These are phyloP conservation scores for Handroanthus guayacan DNA, from an alignment of 257 asterid genomes.

Conservation along the genomic window DNA sequence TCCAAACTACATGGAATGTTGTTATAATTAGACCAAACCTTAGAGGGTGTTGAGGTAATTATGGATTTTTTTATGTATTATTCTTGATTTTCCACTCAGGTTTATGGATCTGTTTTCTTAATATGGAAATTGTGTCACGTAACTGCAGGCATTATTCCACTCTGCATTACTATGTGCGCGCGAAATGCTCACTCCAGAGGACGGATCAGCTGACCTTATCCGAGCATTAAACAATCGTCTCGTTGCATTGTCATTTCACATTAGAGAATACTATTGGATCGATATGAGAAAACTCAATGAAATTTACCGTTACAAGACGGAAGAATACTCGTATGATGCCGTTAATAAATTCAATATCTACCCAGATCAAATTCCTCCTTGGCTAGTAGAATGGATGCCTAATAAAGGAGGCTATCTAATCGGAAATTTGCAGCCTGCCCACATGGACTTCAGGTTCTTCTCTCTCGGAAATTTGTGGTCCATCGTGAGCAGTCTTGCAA, in stretches of 20 bases:
- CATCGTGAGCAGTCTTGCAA: conserved; percentile 62
- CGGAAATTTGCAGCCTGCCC: conserved; percentile 83
- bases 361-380: conserved; percentile 80
- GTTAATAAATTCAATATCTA: conserved; percentile 79
- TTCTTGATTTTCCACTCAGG: no score
- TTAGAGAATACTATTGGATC: conserved; percentile 78
- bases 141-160: conserved; percentile 68
- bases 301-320: conserved; percentile 80
- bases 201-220: conserved; percentile 67
- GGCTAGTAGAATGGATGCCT: conserved; percentile 88
- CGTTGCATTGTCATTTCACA: conserved; percentile 74
- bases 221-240: conserved; percentile 79
- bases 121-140: background rate
- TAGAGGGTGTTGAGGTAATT: no score
- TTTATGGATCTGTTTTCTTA: background rate
- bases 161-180: conserved; percentile 78
- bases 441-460: conserved; percentile 84
- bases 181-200: conserved; percentile 78
- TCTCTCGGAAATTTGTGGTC: conserved; percentile 82
- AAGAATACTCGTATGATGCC: conserved; percentile 81
- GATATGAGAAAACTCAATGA: conserved; percentile 74
- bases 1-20: no score
- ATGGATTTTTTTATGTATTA: no score
- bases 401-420: conserved; percentile 72
- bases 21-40: no score